Evolutionary conservation across 2,329 filamentous ascomycete genomes (phyloP), one percentile per base, ranked within the genome.

Genomic region (Gnomoniopsis smithogilvyi): DNA sequence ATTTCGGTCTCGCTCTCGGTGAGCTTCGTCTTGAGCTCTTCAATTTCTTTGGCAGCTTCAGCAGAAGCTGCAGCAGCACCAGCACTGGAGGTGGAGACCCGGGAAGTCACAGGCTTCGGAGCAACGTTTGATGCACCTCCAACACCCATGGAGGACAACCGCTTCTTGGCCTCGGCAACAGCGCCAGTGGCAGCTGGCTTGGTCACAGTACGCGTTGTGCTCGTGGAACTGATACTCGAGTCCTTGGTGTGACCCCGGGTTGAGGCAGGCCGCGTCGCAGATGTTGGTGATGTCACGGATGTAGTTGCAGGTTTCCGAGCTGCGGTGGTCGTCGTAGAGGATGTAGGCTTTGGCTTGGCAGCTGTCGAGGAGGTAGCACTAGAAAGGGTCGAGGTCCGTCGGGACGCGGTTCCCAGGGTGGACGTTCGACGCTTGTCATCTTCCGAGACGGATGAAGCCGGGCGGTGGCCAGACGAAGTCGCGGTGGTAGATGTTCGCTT

Each of bases 21-120:
- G 22, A 88, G 74, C 71, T 86, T 86, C 8, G 76, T 70, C 73
- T 84, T 87, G 47, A 88, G 75, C 49, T 84, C 80, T 52, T 87
- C 84, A 3, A 83, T 73, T 66, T 85, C 83, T 72, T 84, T 86
- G 21, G 78, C 69, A 8, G 78, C 75, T 17, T 75, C 69, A 22
- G 77, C 74, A 36, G 76, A 70, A 46, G 74, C 72, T 19, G 71
- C 66, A 49, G 68, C 69, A 17, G 75, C 66, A n/a, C 68, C 70
- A 12, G 69, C 68, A n/a, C 69, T 68, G 45, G 73, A 65, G 1
- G 65, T 63, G 14, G 63, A 64, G 1, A 62, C 61, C 12, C 69
- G 67, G 26, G 78, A 76, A n/a, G 76, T 58, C 6, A 73, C 69
- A 63, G 81, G 78, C 54, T 73, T 72, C 3, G 75, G 58, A 3